These are phyloP conservation scores for Collybia nuda DNA, from an alignment of 768 basidiomycete genomes.

Conservation along the genomic window DNA sequence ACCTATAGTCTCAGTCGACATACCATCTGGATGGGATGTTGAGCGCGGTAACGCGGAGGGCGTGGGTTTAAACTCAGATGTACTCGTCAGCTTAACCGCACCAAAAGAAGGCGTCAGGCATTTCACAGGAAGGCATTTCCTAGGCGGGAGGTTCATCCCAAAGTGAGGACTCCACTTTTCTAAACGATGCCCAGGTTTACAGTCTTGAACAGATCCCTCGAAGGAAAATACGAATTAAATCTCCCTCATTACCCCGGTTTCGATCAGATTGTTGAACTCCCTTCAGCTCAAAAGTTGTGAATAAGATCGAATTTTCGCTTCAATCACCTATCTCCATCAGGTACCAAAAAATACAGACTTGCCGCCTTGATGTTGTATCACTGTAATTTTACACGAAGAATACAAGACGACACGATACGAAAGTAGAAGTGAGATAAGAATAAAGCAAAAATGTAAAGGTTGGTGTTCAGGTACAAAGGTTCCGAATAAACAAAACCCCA, in stretches of 20 bases:
- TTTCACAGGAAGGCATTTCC: constrained; percentile 84
- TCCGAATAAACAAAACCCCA: too few relatives aligned
- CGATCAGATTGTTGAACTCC: constrained; percentile 78
- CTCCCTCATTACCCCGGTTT: constrained; percentile 78
- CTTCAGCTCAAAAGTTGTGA: constrained; percentile 10
- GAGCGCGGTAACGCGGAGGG: constrained; percentile 65
- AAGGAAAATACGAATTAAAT: constrained; percentile 74
- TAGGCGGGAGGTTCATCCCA: constrained; percentile 92
- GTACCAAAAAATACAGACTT: too few relatives aligned
- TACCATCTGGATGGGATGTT: constrained; percentile 97
- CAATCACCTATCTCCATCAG: too few relatives aligned
- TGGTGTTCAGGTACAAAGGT: too few relatives aligned
- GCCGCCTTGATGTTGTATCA: too few relatives aligned
- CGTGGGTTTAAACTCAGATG: constrained; percentile 68
- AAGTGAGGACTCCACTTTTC: constrained; percentile 42
- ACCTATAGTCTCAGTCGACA: constrained; percentile 93
- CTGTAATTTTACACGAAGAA: too few relatives aligned
- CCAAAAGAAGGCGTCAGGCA: constrained; percentile 84
- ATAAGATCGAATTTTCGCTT: too few relatives aligned
- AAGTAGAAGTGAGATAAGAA: too few relatives aligned
- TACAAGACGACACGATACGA: too few relatives aligned
- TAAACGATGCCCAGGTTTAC: background rate
- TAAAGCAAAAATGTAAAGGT: too few relatives aligned
- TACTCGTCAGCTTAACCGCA: constrained; percentile 88
- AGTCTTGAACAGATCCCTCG: constrained; percentile 51